Base-by-base conservation (phyloP, 441 rosid genomes). In the Adansonia rubrostipa region DNA sequence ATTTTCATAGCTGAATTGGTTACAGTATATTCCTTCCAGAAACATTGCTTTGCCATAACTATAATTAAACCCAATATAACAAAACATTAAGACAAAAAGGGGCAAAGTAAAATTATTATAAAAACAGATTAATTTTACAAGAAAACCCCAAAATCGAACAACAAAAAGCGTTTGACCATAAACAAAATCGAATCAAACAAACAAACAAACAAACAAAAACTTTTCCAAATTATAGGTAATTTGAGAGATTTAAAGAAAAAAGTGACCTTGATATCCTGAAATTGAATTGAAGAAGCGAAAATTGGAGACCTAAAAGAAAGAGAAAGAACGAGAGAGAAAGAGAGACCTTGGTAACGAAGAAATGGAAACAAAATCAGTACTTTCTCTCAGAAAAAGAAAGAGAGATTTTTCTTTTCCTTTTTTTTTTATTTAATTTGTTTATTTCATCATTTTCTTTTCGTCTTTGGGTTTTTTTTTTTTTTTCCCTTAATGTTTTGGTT, bases 311-410 rank as follows among this genome's bases (percentile, higher is more conserved):
- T 77, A 70, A 57, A 71, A 74, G 77, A 70, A 85, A 78, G 80
- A 72, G 63, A 68, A 66, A 28, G 36, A 28, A 0, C 36, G 36
- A 28, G 36, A 75, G 56, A 22, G 10, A 61, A 14, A 40, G 86
- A 86, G 81, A 83, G 86, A 79, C 84, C 54, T 79, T 77, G 54
- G 15, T 2, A 45, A 45, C 54, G 10, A 68, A 36, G 36, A 28
- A 68, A 68, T 10, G 33, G 54, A 20, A 45, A 45, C 54, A 68
- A 36, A 68, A 68, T 45, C 54, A 45, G 36, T 45, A 45, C 72
- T 45, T 17, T 19, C 56, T 45, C 36, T 45, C 72, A 68, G 72
- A 67, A 45, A 67, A 45, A 45, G 5, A 19, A 45, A 45, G 56
- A 19, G 22, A 40, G 28, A 20, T 62, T 4, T 62, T 33, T 63